Conservation (phyloP, 352 stramenopile species). For the Globisporangium acanthophoron region DNA sequence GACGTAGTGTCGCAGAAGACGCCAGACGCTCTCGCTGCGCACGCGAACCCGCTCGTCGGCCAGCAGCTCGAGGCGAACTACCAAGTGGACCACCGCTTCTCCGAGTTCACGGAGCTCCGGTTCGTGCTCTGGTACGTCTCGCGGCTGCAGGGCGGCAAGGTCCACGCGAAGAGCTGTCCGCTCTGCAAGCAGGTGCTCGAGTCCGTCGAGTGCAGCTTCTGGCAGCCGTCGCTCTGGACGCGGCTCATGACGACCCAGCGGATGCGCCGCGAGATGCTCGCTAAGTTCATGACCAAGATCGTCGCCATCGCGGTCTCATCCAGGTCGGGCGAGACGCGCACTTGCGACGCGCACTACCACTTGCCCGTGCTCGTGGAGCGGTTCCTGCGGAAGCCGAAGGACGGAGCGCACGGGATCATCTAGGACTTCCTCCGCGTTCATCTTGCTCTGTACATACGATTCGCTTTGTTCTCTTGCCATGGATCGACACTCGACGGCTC, state of each 20-base stretch:
- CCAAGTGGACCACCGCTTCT: slow-evolving; percentile 14
- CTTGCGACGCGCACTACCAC: slow-evolving; percentile 1
- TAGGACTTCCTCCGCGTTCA: background rate
- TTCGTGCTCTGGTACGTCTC: slow-evolving; percentile 5
- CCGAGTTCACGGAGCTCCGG: slow-evolving; percentile 9
- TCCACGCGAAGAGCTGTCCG: slow-evolving; percentile 2
- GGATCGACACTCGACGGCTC: too few relatives aligned
- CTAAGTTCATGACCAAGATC: background rate
- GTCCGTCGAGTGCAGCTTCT: slow-evolving; percentile 5
- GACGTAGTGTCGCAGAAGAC: background rate
- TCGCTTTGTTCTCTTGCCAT: too few relatives aligned
- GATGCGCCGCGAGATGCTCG: slow-evolving; percentile 1
- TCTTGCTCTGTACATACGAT: background rate
- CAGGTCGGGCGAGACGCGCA: background rate
- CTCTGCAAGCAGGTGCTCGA: slow-evolving; percentile 4
- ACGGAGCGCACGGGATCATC: background rate
- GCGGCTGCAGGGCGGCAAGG: slow-evolving; percentile 4
- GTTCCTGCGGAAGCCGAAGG: slow-evolving; percentile 5
- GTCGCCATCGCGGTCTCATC: background rate
- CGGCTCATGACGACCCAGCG: slow-evolving; percentile 4
- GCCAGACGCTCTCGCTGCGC: background rate
- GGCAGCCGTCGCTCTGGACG: slow-evolving; percentile 5
- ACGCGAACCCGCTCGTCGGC: slow-evolving; percentile 4
- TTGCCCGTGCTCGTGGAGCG: slow-evolving; percentile 7
- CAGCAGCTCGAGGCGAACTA: slow-evolving; percentile 13